These are phyloP conservation scores for Berberis vulgaris DNA, from an alignment of 164 flowering plant species.

Conservation along the genomic window DNA sequence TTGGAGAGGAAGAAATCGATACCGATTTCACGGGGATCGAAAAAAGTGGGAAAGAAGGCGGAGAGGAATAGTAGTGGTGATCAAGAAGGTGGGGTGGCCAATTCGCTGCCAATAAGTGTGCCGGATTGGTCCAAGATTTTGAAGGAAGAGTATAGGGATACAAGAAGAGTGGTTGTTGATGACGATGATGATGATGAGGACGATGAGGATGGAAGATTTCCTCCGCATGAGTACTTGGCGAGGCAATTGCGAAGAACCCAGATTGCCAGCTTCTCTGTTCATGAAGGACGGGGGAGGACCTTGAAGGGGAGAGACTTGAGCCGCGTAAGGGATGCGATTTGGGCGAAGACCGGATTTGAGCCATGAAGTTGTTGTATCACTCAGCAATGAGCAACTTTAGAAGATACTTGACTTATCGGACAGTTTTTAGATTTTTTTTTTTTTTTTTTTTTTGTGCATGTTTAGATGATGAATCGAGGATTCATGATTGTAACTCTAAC, in stretches of 20 bases:
- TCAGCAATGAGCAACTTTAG: too few species aligned
- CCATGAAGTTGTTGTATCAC: too few species aligned
- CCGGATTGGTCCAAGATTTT: slow-evolving; percentile 33
- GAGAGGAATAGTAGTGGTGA: slow-evolving; percentile 7
- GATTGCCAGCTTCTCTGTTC: slow-evolving; percentile 21
- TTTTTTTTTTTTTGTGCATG: neutral
- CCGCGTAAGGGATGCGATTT: slow-evolving; percentile 23
- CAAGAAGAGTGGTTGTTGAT: slow-evolving; percentile 3
- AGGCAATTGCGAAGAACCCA: slow-evolving; percentile 19
- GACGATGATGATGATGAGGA: slow-evolving; percentile 11
- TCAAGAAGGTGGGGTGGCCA: slow-evolving; percentile 2
- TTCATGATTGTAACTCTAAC: neutral
- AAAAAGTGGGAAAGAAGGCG: neutral
- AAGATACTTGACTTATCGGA: too few species aligned
- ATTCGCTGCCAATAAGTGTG: slow-evolving; percentile 22
- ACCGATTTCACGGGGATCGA: slow-evolving; percentile 3
- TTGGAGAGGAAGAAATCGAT: slow-evolving; percentile 9
- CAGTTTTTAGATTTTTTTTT: neutral
- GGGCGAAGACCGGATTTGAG: slow-evolving; percentile 25
- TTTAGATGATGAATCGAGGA: neutral
- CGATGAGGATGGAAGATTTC: slow-evolving; percentile 13
- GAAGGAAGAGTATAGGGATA: slow-evolving; percentile 6
- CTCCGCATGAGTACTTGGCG: slow-evolving; percentile 30
- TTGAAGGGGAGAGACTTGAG: slow-evolving; percentile 31
- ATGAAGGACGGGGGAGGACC: slow-evolving; percentile 29